Evolutionary conservation across 2,329 filamentous ascomycete species (phyloP).

Genomic region (Penicillium expansum): DNA sequence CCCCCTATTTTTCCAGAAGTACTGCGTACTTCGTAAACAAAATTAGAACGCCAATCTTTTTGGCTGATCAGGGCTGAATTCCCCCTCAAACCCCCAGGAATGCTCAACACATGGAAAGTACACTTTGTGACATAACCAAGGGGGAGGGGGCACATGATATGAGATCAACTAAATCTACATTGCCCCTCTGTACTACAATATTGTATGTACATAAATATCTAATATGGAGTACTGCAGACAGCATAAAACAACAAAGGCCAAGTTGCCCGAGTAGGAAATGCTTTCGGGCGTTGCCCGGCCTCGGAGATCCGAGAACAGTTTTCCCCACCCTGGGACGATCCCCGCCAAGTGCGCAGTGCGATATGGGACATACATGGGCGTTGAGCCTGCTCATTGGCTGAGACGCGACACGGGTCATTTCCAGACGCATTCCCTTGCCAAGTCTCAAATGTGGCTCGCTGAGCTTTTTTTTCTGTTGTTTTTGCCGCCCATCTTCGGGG

Average conservation of each 20-base stretch:
- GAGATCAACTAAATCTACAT: conserved; percentile 9
- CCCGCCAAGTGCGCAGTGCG: conserved; percentile 13
- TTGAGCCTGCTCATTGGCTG: conserved; percentile 17
- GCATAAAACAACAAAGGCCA: not conserved
- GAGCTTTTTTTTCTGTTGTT: conserved; percentile 7
- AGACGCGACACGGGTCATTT: conserved; percentile 18
- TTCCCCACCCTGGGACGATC: conserved; percentile 17
- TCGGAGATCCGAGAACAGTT: conserved; percentile 9
- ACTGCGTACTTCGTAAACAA: not conserved
- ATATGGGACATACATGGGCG: conserved; percentile 13
- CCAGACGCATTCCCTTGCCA: conserved; percentile 15
- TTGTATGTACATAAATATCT: not conserved
- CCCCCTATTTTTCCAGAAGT: not conserved
- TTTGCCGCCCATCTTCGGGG: conserved; percentile 7
- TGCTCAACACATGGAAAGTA: conserved; percentile 19
- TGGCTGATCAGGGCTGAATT: not conserved
- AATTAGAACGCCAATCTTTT: not conserved
- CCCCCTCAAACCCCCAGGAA: conserved; percentile 10
- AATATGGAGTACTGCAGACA: not conserved
- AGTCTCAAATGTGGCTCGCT: conserved; percentile 20
- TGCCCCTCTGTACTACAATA: not conserved
- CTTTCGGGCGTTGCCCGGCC: conserved; percentile 14
- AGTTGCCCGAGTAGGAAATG: conserved; percentile 4
- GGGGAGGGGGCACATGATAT: conserved; percentile 15
- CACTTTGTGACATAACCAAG: conserved; percentile 6